Evolutionary conservation across 2,329 filamentous ascomycete genomes (phyloP), one percentile per base, ranked within the genome.

Genomic region (Ilyonectria sp.): DNA sequence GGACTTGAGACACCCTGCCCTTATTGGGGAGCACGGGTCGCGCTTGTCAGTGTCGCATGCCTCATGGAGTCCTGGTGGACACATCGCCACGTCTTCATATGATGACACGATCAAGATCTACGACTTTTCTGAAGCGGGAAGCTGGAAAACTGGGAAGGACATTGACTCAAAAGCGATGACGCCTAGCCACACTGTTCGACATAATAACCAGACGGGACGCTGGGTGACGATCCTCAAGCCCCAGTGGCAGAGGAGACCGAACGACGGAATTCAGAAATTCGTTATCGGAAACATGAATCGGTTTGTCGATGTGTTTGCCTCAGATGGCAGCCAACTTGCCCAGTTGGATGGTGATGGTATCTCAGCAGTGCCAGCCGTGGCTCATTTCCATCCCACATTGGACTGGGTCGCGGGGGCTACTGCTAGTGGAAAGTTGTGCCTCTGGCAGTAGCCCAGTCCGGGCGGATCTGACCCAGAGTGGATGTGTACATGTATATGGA

Each of bases 201-300:
- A 99, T 77, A 99, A 99, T 77, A 98, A 97, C 76, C 96, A 99
- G 82, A 98, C 95, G 0, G 96, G 95, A 0, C 87, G 95, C 62
- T 98, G 94, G 94, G 94, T 98, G 0, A 97, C 94, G 0, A 97
- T 89, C 37, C 79, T 86, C 78, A 97, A 86, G 87, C 96, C 79
- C 0, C 94, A 97, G 74, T 99, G 96, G 96, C 96, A 99, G 79
- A 85, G 89, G 35, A 87, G 89, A 52, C 95, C 96, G 0, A 83
- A 87, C 37, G 94, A 96, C 65, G 91, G 91, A 8, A 90, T 97
- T 6, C 92, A 97, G 70, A 94, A 95, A 68, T 94, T 99, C 75
- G 93, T 90, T 26, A 95, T 99, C 64, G 96, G 94, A 1, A 99
- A 98, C 74, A 98, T 98, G 96, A 97, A 97, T 78, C 90, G 96